A percentile compares a stretch with the other conserved stretches of the same genome.
phyloP scores from a whole-genome alignment of 768 basidiomycete genomes.

The Lanmaoa rubissima region DNA sequence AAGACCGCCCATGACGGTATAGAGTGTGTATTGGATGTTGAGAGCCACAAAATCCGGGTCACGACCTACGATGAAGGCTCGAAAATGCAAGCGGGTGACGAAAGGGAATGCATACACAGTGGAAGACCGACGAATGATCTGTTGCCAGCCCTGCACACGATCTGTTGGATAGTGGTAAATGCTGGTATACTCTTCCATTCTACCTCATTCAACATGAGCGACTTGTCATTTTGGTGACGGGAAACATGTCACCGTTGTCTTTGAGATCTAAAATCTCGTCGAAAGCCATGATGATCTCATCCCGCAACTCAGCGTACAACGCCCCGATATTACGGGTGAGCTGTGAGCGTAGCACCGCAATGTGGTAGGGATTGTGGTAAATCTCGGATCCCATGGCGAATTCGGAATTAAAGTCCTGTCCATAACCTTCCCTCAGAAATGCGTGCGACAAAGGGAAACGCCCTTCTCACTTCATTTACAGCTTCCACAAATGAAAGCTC shows the following conservation, averaged over 20 bases:
- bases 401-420: conserved; percentile 35
- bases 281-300: conserved; percentile 44
- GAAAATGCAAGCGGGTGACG: neutral
- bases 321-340: conserved; percentile 38
- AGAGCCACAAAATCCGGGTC: conserved; percentile 34
- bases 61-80: conserved; percentile 32
- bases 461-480: conserved; percentile 30
- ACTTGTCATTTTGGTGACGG: neutral
- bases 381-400: conserved; percentile 37
- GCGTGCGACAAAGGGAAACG: no score
- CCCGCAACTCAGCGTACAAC: conserved; percentile 39
- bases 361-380: conserved; percentile 28
- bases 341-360: conserved; percentile 22
- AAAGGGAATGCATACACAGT: conserved; percentile 32
- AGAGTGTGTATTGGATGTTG: conserved; percentile 29
- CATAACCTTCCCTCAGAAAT: neutral
- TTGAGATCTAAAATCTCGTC: conserved; percentile 33
- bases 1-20: conserved; percentile 20
- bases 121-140: conserved; percentile 50
- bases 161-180: conserved; percentile 26
- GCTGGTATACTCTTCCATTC: conserved; percentile 39
- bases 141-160: conserved; percentile 43
- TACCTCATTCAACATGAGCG: conserved; percentile 6
- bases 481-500: conserved; percentile 35
- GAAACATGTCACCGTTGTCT: conserved; percentile 6